Evolutionary conservation across 2,329 filamentous ascomycete species (phyloP).

Genomic region (Calonectria naviculata): DNA sequence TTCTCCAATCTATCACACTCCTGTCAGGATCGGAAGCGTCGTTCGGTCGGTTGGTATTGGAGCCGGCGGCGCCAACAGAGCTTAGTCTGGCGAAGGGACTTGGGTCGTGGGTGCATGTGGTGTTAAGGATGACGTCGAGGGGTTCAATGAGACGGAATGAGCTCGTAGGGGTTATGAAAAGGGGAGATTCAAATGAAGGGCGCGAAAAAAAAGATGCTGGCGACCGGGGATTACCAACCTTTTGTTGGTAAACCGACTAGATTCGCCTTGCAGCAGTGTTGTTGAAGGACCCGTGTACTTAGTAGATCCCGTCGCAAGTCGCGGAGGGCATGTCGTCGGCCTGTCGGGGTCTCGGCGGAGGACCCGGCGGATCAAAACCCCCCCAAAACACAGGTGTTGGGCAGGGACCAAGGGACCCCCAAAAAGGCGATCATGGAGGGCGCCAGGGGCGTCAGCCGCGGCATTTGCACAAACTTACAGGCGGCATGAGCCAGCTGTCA

Average conservation of each 20-base stretch:
- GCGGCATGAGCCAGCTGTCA: neutral
- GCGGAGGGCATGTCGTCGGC: neutral
- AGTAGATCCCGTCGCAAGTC: conserved; percentile 19
- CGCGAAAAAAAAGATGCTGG: conserved; percentile 17
- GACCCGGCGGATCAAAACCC: conserved; percentile 33
- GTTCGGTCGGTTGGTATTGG: conserved; percentile 37
- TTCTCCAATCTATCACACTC: conserved; percentile 41
- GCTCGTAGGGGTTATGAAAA: neutral
- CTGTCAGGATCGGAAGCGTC: conserved; percentile 42
- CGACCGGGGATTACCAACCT: conserved; percentile 8
- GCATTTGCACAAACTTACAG: conserved; percentile 10
- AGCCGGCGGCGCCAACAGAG: conserved; percentile 38
- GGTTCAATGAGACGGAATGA: neutral
- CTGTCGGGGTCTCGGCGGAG: conserved; percentile 8
- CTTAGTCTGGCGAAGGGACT: conserved; percentile 35
- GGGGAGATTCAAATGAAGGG: conserved; percentile 20
- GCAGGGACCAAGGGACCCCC: conserved; percentile 23
- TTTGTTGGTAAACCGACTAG: conserved; percentile 25
- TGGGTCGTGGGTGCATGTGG: conserved; percentile 42
- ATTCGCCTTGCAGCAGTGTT: conserved; percentile 32
- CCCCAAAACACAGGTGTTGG: conserved; percentile 29
- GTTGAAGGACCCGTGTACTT: conserved; percentile 31
- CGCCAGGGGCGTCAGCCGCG: conserved; percentile 20
- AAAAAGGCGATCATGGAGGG: conserved; percentile 4
- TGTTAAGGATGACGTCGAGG: conserved; percentile 17